Conservation (phyloP, 306 rosid genomes). For the Psophocarpus tetragonolobus region DNA sequence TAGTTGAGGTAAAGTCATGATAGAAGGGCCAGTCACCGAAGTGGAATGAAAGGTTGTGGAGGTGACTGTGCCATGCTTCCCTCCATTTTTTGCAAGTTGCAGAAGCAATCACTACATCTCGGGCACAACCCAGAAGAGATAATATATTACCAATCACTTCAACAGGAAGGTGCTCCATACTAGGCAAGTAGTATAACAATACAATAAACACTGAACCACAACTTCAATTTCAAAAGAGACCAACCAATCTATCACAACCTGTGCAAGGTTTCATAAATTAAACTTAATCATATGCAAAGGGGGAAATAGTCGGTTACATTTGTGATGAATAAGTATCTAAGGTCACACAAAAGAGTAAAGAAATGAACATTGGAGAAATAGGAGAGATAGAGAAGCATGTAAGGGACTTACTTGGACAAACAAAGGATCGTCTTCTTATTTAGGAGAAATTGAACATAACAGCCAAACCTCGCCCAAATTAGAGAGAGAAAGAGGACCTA, state of each 20-base stretch:
- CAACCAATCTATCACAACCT: constrained; percentile 1
- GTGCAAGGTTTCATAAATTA: neutral
- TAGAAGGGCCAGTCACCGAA: constrained; percentile 62
- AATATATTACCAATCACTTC: constrained; percentile 86
- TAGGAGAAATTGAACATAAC: neutral
- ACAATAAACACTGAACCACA: neutral
- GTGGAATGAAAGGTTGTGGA: constrained; percentile 67
- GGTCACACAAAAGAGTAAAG: neutral
- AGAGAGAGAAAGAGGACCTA: neutral
- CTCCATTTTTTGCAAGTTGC: constrained; percentile 82
- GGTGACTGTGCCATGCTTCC: constrained; percentile 69
- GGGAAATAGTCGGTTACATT: too few species aligned
- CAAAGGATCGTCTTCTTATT: neutral
- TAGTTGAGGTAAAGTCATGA: constrained; percentile 46
- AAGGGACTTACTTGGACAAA: constrained; percentile 8
- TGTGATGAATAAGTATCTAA: neutral
- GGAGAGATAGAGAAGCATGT: neutral
- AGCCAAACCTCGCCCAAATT: neutral
- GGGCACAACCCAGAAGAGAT: constrained; percentile 67
- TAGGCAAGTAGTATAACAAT: neutral
- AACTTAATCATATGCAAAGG: neutral
- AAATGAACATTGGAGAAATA: neutral
- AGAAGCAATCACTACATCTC: constrained; percentile 83
- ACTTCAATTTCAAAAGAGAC: neutral
- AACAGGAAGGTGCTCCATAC: constrained; percentile 80